Evolutionary conservation across 176 grass and related monocot genomes (phyloP), one percentile per base, ranked within the genome.

Genomic region (Pharus latifolius): DNA sequence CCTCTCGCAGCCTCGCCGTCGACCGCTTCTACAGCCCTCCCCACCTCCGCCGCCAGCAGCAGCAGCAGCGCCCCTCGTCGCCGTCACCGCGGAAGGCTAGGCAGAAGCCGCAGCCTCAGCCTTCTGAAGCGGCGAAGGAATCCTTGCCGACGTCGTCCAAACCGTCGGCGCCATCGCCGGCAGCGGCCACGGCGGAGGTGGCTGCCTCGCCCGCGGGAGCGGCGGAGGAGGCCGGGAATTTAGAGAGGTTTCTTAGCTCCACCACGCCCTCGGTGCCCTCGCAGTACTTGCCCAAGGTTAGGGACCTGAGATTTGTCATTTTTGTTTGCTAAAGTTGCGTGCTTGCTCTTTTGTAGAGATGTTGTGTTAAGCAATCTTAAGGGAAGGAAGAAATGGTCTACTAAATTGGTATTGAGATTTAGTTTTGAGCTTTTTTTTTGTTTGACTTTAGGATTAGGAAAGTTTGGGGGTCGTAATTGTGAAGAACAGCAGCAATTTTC

Each of bases 21-120:
- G 85, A 91, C 11, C 82, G 92, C 0, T 96, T 96, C 76, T 96
- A 96, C 53, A 86, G 58, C 51, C 72, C 92, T 40, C 92, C 88
- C 2, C 81, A 90, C 63, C 34, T 96, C 10, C 82, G 92, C 12
- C 76, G 79, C 75, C 78, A 86, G 68, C 80, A 81, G 43, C 75
- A 86, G 58, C 63, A 75, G 81, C 75, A 76, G 63, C 68, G 79
- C 29, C 60, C 26, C 12, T 12, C 67, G 24, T 17, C 78, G 27
- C 28, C 60, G 16, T 20, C 52, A 13, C 67, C 60, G 35, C 50
- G 54, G 54, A 12, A 66, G 25, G 60, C 51, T 7, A 55, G 73
- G 58, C 66, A 66, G 38, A 70, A 79, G 31, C 31, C 20, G 20
- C 41, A 10, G 12, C 28, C 3, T 10, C 45, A n/a, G n/a, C n/a